Evolutionary conservation across 345 rosid genomes (phyloP), one percentile per base, ranked within the genome.

Genomic region (Syzygium oleosum): DNA sequence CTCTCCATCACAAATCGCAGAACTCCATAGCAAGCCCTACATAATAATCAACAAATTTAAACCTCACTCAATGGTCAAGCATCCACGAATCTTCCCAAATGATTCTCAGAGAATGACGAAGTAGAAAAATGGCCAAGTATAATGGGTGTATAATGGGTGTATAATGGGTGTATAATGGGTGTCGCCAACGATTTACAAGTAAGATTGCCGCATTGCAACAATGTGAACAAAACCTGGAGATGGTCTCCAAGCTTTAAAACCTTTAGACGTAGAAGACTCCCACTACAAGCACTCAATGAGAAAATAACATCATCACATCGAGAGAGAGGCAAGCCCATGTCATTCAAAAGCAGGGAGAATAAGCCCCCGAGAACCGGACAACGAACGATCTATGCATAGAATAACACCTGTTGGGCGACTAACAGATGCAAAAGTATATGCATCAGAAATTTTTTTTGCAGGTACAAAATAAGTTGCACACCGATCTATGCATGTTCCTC

Each of bases 11-110:
- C 88, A 88, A 88, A 92, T 51, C 91, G 88, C 61, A 90, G 84
- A 13, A 91, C 93, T 55, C 91, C 93, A 89, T 90, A 91, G 73
- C 94, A 94, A 61, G 93, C 93, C 92, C 94, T 92, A 2, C 79
- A 68, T 5, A 34, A 2, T 17, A 68, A 34, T 3, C 25, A 34
- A 21, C 78, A 34, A 68, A 31, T 17, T 63, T 68, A 65, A 31
- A 16, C 31, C 78, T 65, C 43, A 65, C 12, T 8, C 31, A n/a
- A 31, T 2, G 19, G 43, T 65, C 43, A 65, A 7, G 41, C 41
- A 65, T 65, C 23, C 34, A 68, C 23, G 22, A 68, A 34, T 34
- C 46, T 34, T 34, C 46, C 3, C 79, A 34, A 68, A 31, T 16
- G 23, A 34, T 68, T 31, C 46, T 8, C 46, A 7, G 25, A 68